Evolutionary conservation across 2,329 filamentous ascomycete species (phyloP).

Genomic region (Chrysoporthe puriensis): DNA sequence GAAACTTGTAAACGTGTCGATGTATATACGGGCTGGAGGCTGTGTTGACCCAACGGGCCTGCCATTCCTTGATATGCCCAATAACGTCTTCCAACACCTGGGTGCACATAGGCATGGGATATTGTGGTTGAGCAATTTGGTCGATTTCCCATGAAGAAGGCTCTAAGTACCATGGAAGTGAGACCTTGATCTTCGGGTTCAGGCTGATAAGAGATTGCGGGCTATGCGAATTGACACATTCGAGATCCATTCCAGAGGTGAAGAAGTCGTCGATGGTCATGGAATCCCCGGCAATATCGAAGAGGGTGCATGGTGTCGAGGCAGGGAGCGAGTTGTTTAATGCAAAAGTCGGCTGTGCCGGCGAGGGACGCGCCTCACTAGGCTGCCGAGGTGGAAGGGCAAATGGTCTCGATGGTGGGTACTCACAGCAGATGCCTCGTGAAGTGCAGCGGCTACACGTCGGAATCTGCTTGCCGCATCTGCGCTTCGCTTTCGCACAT

Average conservation of each 20-base stretch:
- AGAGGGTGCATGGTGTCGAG: background rate
- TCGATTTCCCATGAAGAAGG: slow-evolving; percentile 29
- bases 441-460: slow-evolving; percentile 33
- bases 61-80: slow-evolving; percentile 32
- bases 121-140: background rate
- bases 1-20: slow-evolving; percentile 33
- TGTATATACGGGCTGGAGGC: slow-evolving; percentile 40
- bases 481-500: slow-evolving; percentile 34
- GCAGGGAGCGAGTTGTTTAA: background rate
- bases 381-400: background rate
- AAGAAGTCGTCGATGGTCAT: slow-evolving; percentile 12
- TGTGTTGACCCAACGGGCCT: slow-evolving; percentile 35
- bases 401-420: slow-evolving; percentile 27
- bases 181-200: background rate
- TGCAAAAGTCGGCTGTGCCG: too few relatives aligned
- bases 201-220: background rate
- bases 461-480: slow-evolving; percentile 32
- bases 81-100: slow-evolving; percentile 26
- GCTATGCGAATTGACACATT: background rate
- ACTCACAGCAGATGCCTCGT: slow-evolving; percentile 31
- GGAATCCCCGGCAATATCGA: slow-evolving; percentile 1
- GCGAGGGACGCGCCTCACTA: background rate
- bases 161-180: slow-evolving; percentile 20
- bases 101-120: slow-evolving; percentile 11
- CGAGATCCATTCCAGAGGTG: background rate